Percentiles rank a stretch among this genome's conserved stretches.
Conservation (phyloP, 371 early-diverging fungal genomes). For the Paraphysoderma sedebokerense region DNA sequence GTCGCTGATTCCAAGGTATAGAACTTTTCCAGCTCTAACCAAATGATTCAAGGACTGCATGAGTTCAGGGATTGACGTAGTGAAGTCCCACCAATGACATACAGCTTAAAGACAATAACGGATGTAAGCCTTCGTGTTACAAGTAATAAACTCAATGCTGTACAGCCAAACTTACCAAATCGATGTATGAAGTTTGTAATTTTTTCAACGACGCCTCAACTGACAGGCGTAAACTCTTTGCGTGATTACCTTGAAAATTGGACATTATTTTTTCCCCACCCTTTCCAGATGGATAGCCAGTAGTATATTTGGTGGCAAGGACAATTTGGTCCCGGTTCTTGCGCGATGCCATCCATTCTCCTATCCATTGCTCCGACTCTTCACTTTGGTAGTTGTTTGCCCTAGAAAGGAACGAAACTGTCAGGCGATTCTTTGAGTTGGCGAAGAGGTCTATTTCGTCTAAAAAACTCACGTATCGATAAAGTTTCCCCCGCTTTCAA, state of each 20-base stretch:
- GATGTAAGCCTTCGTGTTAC: no score
- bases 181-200: constrained; percentile 18
- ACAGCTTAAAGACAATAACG: no score
- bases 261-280: constrained; percentile 1
- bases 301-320: constrained; percentile 23
- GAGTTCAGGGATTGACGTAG: constrained; percentile 18
- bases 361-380: constrained; percentile 20
- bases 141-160: no score
- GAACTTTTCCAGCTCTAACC: constrained; percentile 25
- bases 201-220: constrained; percentile 18
- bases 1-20: constrained; percentile 22
- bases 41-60: constrained; percentile 26
- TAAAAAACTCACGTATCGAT: constrained; percentile 11
- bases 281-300: constrained; percentile 8
- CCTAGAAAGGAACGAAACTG: neutral
- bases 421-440: neutral
- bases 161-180: no score
- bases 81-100: constrained; percentile 25
- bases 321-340: constrained; percentile 20
- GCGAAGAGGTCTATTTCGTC: neutral
- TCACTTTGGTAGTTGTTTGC: constrained; percentile 21
- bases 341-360: constrained; percentile 21
- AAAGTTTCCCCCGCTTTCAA: constrained; percentile 22
- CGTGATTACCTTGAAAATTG: constrained; percentile 14
- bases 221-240: constrained; percentile 17